Conservation (phyloP, 1,284 basidiomycete genomes). For the Tilletia horrida region DNA sequence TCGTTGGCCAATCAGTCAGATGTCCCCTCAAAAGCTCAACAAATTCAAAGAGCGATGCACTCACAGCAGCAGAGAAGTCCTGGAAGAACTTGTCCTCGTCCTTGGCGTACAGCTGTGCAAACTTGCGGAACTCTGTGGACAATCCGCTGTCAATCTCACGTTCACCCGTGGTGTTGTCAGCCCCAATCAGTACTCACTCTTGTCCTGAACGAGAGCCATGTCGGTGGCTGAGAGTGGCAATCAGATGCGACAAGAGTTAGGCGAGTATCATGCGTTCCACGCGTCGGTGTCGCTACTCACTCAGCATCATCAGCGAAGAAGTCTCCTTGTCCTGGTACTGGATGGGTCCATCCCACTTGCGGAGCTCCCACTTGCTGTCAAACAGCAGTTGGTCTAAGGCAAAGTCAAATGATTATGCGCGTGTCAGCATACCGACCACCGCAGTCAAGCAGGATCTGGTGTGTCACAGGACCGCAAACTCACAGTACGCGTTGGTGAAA, state of each 20-base stretch:
- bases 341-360: constrained; percentile 86
- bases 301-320: constrained; percentile 78
- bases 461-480: constrained; percentile 1
- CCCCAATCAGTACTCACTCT: constrained; percentile 8
- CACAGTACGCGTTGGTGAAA: constrained; percentile 80
- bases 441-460: too few species aligned
- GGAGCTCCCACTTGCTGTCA: constrained; percentile 73
- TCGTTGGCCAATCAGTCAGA: too few species aligned
- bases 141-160: too few species aligned
- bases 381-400: constrained; percentile 66
- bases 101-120: constrained; percentile 52
- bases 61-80: constrained; percentile 40
- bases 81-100: constrained; percentile 51
- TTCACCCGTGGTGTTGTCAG: too few species aligned
- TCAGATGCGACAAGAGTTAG: neutral
- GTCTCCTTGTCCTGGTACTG: constrained; percentile 92
- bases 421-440: constrained; percentile 58
- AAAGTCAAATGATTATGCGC: constrained; percentile 51
- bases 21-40: neutral
- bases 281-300: constrained; percentile 7
- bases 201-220: constrained; percentile 44
- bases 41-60: neutral
- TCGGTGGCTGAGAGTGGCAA: constrained; percentile 31
- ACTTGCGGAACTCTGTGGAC: constrained; percentile 37
- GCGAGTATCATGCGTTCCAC: constrained; percentile 11